Percentiles rank a stretch among this genome's conserved stretches.
Conservation (phyloP, 1,139 yeast species). For the Yamadazyma kanchanaburiensis region DNA sequence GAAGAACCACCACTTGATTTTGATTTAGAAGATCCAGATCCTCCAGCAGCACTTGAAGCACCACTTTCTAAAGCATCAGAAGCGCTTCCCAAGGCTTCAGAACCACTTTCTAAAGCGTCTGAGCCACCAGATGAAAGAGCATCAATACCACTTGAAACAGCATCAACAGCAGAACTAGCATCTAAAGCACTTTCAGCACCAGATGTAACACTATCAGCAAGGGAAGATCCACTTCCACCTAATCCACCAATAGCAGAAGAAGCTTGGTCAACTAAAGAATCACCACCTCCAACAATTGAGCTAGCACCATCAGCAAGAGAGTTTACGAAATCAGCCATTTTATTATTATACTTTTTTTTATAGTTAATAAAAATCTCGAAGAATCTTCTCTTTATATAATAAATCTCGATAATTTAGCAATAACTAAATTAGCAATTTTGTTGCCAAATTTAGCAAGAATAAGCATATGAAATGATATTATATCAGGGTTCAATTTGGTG, state of each 20-base stretch:
- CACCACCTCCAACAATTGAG: conserved; percentile 2
- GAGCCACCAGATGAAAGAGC: conserved; percentile 1
- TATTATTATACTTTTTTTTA: no score
- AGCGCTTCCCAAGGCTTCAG: conserved; percentile 1
- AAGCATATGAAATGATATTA: no score
- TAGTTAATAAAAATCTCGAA: no score
- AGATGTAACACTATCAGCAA: neutral
- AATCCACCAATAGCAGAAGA: neutral
- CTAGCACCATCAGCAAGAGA: conserved; percentile 2
- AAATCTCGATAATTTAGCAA: neutral
- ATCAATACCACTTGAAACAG: neutral
- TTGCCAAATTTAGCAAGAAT: no score
- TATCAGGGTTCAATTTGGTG: no score
- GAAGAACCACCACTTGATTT: neutral
- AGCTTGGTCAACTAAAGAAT: conserved; percentile 1
- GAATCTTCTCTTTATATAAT: neutral
- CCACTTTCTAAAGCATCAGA: conserved; percentile 1
- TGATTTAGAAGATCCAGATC: conserved; percentile 1
- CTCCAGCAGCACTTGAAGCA: neutral
- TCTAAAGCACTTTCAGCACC: conserved; percentile 1
- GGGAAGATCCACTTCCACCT: neutral
- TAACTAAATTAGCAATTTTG: neutral
- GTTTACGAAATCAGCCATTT: conserved; percentile 3
- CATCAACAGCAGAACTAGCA: neutral
- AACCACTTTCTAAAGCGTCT: conserved; percentile 1